Conservation (phyloP, 768 basidiomycete genomes). For the Kwoniella newhampshirensis region DNA sequence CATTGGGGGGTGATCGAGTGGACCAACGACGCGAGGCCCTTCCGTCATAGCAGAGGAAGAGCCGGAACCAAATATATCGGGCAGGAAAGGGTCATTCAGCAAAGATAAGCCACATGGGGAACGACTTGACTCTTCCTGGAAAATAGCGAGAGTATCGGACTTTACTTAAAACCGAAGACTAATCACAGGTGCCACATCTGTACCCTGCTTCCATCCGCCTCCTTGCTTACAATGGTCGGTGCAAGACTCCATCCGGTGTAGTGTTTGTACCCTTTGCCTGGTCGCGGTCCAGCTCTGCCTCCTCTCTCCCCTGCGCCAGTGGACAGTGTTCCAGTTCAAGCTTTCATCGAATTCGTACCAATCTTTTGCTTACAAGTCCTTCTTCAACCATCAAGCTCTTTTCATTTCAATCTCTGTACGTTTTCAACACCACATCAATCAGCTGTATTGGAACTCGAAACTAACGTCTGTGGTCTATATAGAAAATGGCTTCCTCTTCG, state of each 20-base stretch:
- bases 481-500: slow-evolving; percentile 47
- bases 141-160: neutral
- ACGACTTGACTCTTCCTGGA: too few relatives aligned
- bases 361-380: slow-evolving; percentile 1
- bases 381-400: slow-evolving; percentile 18
- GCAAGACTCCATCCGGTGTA: too few relatives aligned
- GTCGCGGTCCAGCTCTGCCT: too few relatives aligned
- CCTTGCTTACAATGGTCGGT: too few relatives aligned
- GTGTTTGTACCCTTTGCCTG: neutral
- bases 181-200: slow-evolving; percentile 3
- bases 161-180: slow-evolving; percentile 14
- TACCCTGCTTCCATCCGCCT: slow-evolving; percentile 1
- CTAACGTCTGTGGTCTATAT: neutral
- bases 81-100: too few relatives aligned
- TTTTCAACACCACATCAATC: neutral
- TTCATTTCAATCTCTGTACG: slow-evolving; percentile 11
- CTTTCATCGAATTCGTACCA: slow-evolving; percentile 1
- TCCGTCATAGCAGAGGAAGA: too few relatives aligned
- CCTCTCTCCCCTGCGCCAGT: too few relatives aligned
- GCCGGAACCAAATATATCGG: too few relatives aligned
- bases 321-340: neutral
- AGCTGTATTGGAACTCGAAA: neutral
- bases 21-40: too few relatives aligned
- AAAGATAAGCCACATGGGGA: too few relatives aligned
- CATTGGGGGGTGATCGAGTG: too few relatives aligned